Conservation (phyloP, 495 filamentous ascomycete genomes). For the Neurospora tetrasperma region DNA sequence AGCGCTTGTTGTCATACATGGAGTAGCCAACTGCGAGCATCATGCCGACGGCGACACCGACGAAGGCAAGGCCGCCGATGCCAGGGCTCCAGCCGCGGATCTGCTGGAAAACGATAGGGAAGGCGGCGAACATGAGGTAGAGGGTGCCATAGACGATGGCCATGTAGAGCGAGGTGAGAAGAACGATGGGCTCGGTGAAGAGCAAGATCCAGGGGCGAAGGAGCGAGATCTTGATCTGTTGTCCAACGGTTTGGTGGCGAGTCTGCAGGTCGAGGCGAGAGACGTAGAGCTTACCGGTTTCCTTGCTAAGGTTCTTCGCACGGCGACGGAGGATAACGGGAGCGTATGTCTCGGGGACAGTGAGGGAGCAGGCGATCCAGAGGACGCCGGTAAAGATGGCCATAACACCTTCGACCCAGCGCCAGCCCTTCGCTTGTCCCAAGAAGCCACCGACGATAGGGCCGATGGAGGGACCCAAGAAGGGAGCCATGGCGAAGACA, state of each 20-base stretch:
- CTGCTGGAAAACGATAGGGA: conserved; percentile 67
- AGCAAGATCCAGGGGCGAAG: conserved; percentile 70
- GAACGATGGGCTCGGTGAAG: conserved; percentile 70
- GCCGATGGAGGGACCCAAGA: conserved; percentile 57
- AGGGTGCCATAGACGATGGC: conserved; percentile 76
- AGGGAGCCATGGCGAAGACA: conserved; percentile 57
- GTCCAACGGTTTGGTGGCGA: conserved; percentile 32
- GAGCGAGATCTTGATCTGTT: conserved; percentile 39
- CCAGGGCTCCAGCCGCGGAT: conserved; percentile 62
- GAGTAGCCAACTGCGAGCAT: conserved; percentile 52
- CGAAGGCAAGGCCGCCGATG: conserved; percentile 66
- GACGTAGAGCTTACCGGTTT: conserved; percentile 54
- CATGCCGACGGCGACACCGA: conserved; percentile 76
- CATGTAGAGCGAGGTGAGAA: conserved; percentile 64
- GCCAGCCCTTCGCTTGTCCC: conserved; percentile 43
- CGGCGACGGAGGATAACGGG: conserved; percentile 59
- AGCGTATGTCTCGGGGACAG: conserved; percentile 79
- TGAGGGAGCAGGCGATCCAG: conserved; percentile 49
- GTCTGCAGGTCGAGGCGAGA: conserved; percentile 48
- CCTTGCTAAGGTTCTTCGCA: conserved; percentile 52
- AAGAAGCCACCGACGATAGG: conserved; percentile 52
- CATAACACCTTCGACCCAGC: conserved; percentile 55
- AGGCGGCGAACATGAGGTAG: conserved; percentile 85
- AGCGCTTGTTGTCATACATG: conserved; percentile 55
- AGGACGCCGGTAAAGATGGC: conserved; percentile 61